phyloP scores from a whole-genome alignment of 2,329 filamentous ascomycete species.

The Hyphodiscus sp. region DNA sequence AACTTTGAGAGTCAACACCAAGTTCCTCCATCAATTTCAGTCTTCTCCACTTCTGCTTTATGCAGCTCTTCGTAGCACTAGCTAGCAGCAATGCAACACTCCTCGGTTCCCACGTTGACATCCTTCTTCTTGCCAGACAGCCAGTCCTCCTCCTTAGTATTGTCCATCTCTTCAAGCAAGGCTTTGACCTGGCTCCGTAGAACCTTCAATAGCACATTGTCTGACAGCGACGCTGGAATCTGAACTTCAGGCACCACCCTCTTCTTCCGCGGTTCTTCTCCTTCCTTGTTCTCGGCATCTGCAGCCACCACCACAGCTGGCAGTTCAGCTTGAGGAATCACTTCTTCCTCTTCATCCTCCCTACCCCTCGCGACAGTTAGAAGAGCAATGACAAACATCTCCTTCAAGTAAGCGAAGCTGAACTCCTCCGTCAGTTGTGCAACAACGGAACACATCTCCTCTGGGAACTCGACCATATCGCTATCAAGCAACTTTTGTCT shows the following conservation, averaged over 20 bases:
- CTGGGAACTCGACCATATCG: slow-evolving; percentile 51
- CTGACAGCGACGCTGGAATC: slow-evolving; percentile 15
- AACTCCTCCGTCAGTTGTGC: slow-evolving; percentile 56
- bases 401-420: slow-evolving; percentile 65
- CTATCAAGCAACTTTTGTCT: slow-evolving; percentile 48
- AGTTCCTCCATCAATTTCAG: no score
- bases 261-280: slow-evolving; percentile 4
- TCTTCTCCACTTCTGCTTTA: no score
- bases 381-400: slow-evolving; percentile 58
- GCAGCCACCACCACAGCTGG: background rate
- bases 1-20: no score
- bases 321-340: slow-evolving; percentile 30
- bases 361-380: slow-evolving; percentile 44
- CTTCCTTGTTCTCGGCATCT: background rate
- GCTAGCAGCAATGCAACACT: no score
- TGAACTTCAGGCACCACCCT: slow-evolving; percentile 11
- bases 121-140: background rate
- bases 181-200: slow-evolving; percentile 15
- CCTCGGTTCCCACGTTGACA: no score
- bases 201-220: slow-evolving; percentile 19
- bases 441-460: slow-evolving; percentile 48
- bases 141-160: slow-evolving; percentile 10
- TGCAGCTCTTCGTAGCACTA: no score
- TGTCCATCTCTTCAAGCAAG: slow-evolving; percentile 25
- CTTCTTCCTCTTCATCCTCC: slow-evolving; percentile 47